phyloP scores from a whole-genome alignment of 257 asterid genomes.

The Parsonsia alboflavescens region DNA sequence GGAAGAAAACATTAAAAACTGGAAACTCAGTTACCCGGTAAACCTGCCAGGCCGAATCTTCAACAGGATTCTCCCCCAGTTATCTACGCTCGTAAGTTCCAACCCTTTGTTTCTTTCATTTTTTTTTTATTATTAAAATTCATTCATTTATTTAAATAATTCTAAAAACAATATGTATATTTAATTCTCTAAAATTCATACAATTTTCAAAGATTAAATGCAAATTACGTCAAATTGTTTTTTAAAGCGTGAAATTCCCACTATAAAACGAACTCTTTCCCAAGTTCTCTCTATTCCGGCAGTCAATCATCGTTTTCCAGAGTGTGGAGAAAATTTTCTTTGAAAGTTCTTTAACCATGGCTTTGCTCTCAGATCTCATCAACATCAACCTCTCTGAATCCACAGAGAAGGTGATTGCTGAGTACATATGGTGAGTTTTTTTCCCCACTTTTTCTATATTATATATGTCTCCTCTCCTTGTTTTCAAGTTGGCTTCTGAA shows the following conservation, averaged over 20 bases:
- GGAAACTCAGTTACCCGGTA: not conserved
- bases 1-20: too few relatives aligned
- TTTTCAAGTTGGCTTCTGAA: not conserved
- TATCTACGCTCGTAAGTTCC: not conserved
- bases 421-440: conserved; percentile 50
- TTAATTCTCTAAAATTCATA: too few relatives aligned
- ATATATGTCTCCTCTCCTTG: too few relatives aligned
- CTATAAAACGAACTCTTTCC: conserved; percentile 6
- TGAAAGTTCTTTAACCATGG: conserved; percentile 20
- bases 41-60: not conserved
- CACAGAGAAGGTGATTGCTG: conserved; percentile 40
- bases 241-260: not conserved
- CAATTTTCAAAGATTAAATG: not conserved
- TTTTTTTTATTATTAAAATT: not conserved
- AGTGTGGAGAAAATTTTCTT: not conserved
- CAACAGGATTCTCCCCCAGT: not conserved
- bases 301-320: not conserved
- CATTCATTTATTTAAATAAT: too few relatives aligned
- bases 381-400: conserved; percentile 36
- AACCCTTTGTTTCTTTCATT: not conserved
- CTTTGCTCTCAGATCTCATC: conserved; percentile 35
- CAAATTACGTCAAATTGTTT: not conserved
- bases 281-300: not conserved
- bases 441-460: not conserved
- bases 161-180: not conserved